phyloP scores from a whole-genome alignment of 2,329 filamentous ascomycete genomes.

The Dactylellina sp. region DNA sequence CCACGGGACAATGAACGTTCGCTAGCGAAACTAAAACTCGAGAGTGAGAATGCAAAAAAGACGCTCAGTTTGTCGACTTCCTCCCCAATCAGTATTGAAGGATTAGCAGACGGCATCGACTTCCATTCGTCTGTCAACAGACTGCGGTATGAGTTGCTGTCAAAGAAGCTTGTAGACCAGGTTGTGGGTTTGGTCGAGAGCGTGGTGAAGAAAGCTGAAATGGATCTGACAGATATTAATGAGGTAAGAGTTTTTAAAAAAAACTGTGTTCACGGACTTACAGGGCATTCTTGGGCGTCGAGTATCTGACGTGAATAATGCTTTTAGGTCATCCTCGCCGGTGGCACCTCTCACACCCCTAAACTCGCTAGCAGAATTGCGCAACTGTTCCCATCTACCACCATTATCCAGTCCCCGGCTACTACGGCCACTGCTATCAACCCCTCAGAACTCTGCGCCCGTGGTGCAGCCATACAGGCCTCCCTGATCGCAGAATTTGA shows the following conservation, averaged over 20 bases:
- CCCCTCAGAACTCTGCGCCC: slow-evolving; percentile 87
- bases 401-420: slow-evolving; percentile 82
- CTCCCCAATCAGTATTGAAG: slow-evolving; percentile 92
- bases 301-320: background rate
- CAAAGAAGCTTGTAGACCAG: slow-evolving; percentile 84
- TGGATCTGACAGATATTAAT: slow-evolving; percentile 92
- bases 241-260: slow-evolving; percentile 70
- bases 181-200: slow-evolving; percentile 87
- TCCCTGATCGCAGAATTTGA: slow-evolving; percentile 96
- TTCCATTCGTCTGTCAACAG: slow-evolving; percentile 93
- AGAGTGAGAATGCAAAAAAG: slow-evolving; percentile 92
- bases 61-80: slow-evolving; percentile 87
- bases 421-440: slow-evolving; percentile 84
- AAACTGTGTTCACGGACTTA: background rate
- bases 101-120: slow-evolving; percentile 86
- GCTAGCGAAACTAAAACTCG: slow-evolving; percentile 90
- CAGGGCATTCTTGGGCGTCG: background rate
- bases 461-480: slow-evolving; percentile 94
- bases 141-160: slow-evolving; percentile 89
- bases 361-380: slow-evolving; percentile 86
- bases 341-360: slow-evolving; percentile 91
- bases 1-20: slow-evolving; percentile 83
- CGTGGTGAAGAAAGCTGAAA: slow-evolving; percentile 87
- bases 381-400: slow-evolving; percentile 82
- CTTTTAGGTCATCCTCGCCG: slow-evolving; percentile 81